These are phyloP conservation scores for Talaromyces verruculosus DNA, from an alignment of 2,329 filamentous ascomycete species.

Conservation along the genomic window DNA sequence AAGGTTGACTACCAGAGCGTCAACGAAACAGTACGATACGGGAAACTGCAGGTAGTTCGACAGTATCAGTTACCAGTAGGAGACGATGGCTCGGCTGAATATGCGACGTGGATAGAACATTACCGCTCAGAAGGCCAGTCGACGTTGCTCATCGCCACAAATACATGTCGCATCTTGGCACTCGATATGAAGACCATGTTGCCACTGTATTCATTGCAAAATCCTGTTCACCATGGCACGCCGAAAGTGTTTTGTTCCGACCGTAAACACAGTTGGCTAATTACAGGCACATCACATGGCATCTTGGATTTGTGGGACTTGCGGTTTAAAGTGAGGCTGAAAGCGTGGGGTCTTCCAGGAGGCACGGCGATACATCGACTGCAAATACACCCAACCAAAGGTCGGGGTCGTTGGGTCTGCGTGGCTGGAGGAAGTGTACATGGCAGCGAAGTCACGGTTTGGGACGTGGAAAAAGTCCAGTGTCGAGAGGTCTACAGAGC, in stretches of 20 bases:
- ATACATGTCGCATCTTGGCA: slow-evolving; percentile 76
- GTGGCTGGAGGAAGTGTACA: slow-evolving; percentile 83
- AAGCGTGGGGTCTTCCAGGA: slow-evolving; percentile 82
- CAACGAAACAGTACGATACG: slow-evolving; percentile 67
- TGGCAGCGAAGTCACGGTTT: slow-evolving; percentile 81
- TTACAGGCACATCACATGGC: slow-evolving; percentile 88
- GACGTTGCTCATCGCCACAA: slow-evolving; percentile 83
- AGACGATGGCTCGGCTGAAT: slow-evolving; percentile 57
- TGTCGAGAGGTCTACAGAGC: slow-evolving; percentile 85
- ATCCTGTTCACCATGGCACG: slow-evolving; percentile 86
- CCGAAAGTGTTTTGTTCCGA: slow-evolving; percentile 91
- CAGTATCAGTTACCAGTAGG: slow-evolving; percentile 67
- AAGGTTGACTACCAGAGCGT: slow-evolving; percentile 68
- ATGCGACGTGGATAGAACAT: slow-evolving; percentile 88
- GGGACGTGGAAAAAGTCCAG: slow-evolving; percentile 87
- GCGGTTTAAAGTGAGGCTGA: slow-evolving; percentile 84
- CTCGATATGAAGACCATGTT: slow-evolving; percentile 87
- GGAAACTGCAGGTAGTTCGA: slow-evolving; percentile 72
- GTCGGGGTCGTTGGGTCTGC: slow-evolving; percentile 80
- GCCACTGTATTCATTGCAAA: slow-evolving; percentile 74
- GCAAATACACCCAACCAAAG: slow-evolving; percentile 73
- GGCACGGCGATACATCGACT: slow-evolving; percentile 78
- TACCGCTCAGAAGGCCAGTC: slow-evolving; percentile 80
- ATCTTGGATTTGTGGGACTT: slow-evolving; percentile 94
- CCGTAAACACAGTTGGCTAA: slow-evolving; percentile 81